Evolutionary conservation across 2,329 filamentous ascomycete genomes (phyloP), one percentile per base, ranked within the genome.

Genomic region (Aspergillus pseudoglaucus): DNA sequence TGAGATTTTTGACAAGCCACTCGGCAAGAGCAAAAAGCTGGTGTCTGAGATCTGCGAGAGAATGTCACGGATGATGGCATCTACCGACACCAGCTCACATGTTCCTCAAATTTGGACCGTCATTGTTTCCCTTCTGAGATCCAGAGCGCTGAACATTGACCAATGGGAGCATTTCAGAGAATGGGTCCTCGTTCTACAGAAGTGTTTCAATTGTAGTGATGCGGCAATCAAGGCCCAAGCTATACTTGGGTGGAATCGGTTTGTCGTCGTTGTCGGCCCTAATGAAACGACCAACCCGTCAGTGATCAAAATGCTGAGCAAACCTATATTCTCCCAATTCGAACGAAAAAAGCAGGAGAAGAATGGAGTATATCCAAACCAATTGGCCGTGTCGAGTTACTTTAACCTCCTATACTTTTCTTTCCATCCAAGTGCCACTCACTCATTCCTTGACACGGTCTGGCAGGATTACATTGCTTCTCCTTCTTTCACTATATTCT

Each of bases 101-200:
- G 90, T 95, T 0, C 90, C 93, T 5, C 87, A 90, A 55, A 88
- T 97, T 18, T 97, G 91, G 91, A 86, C 87, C 49, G 80, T 89
- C 32, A 75, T 95, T 2, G 81, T 91, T 6, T 76, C 95, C 2
- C 82, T 95, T 47, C 74, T 96, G 42, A 82, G 86, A 46, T 74
- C 68, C 52, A 70, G 82, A 70, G 67, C 82, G 65, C 54, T 75
- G 74, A 60, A 82, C 73, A 54, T 83, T 63, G 71, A 79, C 22
- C 66, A 72, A 33, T 97, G 91, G 87, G 76, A 84, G 27, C 81
- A 86, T 59, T 82, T 89, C 53, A 79, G 76, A 23, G 75, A 79
- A 5, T 96, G 89, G 87, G 74, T 96, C 6, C 77, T 79, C 27
- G 77, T 95, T 8, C 84, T 95, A 15, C 86, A 95, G 59, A 78